Percentiles rank a stretch among this genome's conserved stretches.
phyloP scores from a whole-genome alignment of 176 grass and related monocot species.

The Dactylis glomerata region DNA sequence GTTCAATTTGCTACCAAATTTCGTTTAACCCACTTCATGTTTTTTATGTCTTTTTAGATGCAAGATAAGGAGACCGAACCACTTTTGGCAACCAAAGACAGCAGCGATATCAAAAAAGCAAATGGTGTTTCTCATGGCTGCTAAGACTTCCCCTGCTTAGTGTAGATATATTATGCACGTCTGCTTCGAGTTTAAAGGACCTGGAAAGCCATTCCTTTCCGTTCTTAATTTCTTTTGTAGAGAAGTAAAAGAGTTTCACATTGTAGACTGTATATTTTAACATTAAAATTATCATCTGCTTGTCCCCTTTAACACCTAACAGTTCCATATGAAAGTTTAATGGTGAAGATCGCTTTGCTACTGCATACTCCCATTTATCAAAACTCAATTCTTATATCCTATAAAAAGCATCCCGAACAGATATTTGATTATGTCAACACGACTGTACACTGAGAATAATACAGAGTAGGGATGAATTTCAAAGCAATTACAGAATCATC shows the following conservation, averaged over 20 bases:
- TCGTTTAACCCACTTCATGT: slow-evolving; percentile 21
- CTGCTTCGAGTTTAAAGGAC: slow-evolving; percentile 44
- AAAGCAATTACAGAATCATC: background rate
- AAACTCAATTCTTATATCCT: background rate
- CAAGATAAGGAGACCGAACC: slow-evolving; percentile 78
- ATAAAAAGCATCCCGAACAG: background rate
- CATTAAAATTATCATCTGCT: slow-evolving; percentile 41
- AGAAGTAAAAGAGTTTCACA: slow-evolving; percentile 35
- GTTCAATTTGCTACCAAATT: slow-evolving; percentile 1
- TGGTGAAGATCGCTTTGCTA: background rate
- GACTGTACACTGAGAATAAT: background rate
- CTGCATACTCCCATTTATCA: background rate
- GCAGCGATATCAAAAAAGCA: slow-evolving; percentile 66
- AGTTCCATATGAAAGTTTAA: slow-evolving; percentile 21
- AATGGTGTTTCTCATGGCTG: slow-evolving; percentile 70
- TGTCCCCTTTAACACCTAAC: slow-evolving; percentile 15
- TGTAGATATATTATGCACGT: slow-evolving; percentile 44
- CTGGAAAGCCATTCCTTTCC: slow-evolving; percentile 65
- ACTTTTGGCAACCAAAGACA: slow-evolving; percentile 77
- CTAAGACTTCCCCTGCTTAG: slow-evolving; percentile 53
- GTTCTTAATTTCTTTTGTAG: slow-evolving; percentile 62
- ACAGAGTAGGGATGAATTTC: background rate
- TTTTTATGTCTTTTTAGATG: slow-evolving; percentile 49
- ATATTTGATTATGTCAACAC: slow-evolving; percentile 9
- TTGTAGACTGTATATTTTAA: slow-evolving; percentile 52